Conservation (phyloP, 2,329 filamentous ascomycete species). For the Aureobasidium vineae region DNA sequence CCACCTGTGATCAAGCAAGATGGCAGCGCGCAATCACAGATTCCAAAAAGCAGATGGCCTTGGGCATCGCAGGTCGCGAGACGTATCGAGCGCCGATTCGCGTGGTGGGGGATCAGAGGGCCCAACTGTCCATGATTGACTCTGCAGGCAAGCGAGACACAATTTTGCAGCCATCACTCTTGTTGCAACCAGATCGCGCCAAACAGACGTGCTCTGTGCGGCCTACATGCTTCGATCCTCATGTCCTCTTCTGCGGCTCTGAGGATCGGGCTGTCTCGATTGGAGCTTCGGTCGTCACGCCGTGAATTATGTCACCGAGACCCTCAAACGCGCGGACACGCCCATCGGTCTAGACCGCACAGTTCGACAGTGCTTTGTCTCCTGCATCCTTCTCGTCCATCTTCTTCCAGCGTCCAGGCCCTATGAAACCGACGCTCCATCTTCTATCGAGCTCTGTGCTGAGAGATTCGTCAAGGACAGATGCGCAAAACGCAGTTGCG, state of each 20-base stretch:
- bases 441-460: background rate
- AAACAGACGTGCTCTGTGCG: background rate
- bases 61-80: slow-evolving; percentile 25
- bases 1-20: slow-evolving; percentile 11
- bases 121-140: slow-evolving; percentile 16
- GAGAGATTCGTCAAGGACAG: background rate
- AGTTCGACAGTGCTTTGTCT: background rate
- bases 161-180: slow-evolving; percentile 8
- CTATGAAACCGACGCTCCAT: background rate
- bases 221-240: slow-evolving; percentile 6
- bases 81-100: slow-evolving; percentile 26
- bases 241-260: background rate
- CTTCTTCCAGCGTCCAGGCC: background rate
- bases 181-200: background rate
- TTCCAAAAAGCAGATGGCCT: slow-evolving; percentile 22
- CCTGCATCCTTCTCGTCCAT: background rate
- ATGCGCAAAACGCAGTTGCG: background rate
- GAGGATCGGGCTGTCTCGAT: background rate
- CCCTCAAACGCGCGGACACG: background rate
- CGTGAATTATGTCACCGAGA: slow-evolving; percentile 8
- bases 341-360: background rate
- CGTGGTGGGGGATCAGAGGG: slow-evolving; percentile 5
- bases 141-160: slow-evolving; percentile 20
- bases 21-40: slow-evolving; percentile 11
- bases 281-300: slow-evolving; percentile 6